phyloP scores from a whole-genome alignment of 83 land plant genomes.

The Picea mariana region DNA sequence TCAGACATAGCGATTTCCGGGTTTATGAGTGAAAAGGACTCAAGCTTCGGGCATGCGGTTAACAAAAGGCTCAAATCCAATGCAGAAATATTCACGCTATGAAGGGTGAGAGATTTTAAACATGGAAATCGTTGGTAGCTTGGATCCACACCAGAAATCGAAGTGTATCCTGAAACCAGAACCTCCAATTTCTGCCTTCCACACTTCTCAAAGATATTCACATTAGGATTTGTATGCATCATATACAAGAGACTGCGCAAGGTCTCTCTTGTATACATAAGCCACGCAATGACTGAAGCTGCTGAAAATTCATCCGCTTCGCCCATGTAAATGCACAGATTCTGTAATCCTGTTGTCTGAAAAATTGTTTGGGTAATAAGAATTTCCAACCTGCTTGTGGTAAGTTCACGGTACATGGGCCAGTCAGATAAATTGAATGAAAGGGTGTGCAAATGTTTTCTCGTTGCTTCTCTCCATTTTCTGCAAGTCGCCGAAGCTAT shows the following conservation, averaged over 20 bases:
- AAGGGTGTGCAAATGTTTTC: constrained; percentile 60
- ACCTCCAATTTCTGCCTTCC: constrained; percentile 71
- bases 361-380: constrained; percentile 82
- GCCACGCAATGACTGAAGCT: constrained; percentile 87
- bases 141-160: constrained; percentile 59
- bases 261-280: constrained; percentile 75
- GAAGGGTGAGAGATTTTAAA: constrained; percentile 56
- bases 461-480: constrained; percentile 76
- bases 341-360: constrained; percentile 69
- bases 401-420: constrained; percentile 54
- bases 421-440: constrained; percentile 58
- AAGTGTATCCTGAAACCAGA: constrained; percentile 47
- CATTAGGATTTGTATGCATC: constrained; percentile 52
- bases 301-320: constrained; percentile 73
- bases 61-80: constrained; percentile 74
- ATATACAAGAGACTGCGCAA: constrained; percentile 51
- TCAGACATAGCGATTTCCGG: constrained; percentile 59
- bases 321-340: constrained; percentile 62
- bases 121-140: constrained; percentile 71
- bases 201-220: constrained; percentile 73
- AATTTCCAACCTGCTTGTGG: constrained; percentile 56
- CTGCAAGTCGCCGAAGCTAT: constrained; percentile 75
- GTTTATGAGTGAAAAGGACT: constrained; percentile 49
- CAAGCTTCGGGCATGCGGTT: constrained; percentile 71
- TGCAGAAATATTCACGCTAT: constrained; percentile 65